phyloP scores from a whole-genome alignment of 805 yeast genomes.

The Metschnikowia chrysomelidarum region DNA sequence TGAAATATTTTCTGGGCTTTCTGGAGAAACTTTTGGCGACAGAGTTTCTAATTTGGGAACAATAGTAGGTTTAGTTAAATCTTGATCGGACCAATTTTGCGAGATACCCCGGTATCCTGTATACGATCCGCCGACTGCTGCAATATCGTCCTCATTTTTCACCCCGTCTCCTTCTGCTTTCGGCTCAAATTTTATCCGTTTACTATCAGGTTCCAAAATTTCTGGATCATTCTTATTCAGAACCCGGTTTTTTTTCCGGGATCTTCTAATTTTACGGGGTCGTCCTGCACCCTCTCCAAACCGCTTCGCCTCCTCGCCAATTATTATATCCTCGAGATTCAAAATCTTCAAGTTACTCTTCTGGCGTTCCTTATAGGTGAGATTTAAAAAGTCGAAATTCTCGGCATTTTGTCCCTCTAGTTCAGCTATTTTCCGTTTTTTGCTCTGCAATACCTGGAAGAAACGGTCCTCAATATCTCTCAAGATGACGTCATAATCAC shows the following conservation, averaged over 20 bases:
- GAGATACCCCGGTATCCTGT: too few relatives aligned
- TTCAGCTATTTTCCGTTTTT: constrained; percentile 14
- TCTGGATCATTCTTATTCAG: too few relatives aligned
- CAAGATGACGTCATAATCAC: constrained; percentile 16
- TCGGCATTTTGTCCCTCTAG: constrained; percentile 12
- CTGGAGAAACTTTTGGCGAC: too few relatives aligned
- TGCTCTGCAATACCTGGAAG: constrained; percentile 18
- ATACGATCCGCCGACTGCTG: too few relatives aligned
- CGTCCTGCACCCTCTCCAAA: constrained; percentile 5
- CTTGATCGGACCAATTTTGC: too few relatives aligned
- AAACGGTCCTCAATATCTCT: constrained; percentile 19
- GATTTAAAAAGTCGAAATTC: constrained; percentile 12
- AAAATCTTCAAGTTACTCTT: constrained; percentile 17
- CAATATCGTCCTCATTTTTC: too few relatives aligned
- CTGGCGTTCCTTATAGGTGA: constrained; percentile 12
- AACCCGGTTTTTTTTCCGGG: constrained; percentile 1
- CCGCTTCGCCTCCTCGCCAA: constrained; percentile 10
- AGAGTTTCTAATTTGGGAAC: too few relatives aligned
- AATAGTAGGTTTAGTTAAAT: too few relatives aligned
- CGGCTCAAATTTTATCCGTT: too few relatives aligned
- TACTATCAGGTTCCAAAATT: too few relatives aligned
- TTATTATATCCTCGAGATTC: constrained; percentile 16
- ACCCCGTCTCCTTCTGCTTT: too few relatives aligned
- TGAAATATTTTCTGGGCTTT: not conserved
- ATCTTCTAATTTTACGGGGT: not conserved